phyloP scores from a whole-genome alignment of 2,329 filamentous ascomycete species.

The Colletotrichum caudatum region DNA sequence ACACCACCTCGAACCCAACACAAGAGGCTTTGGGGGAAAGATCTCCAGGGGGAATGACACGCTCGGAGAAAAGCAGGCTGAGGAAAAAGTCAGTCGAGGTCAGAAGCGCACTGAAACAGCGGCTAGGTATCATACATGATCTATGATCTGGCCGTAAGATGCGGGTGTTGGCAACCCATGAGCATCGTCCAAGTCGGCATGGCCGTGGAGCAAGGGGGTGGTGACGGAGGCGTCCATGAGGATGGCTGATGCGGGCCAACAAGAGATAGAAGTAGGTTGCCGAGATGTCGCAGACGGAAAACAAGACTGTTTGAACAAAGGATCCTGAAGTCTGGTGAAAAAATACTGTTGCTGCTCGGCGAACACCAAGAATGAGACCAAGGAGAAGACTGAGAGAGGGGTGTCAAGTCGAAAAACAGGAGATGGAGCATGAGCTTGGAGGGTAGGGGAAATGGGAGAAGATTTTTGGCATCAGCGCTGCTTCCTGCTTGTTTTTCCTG shows the following conservation, averaged over 20 bases:
- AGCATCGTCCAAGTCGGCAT: conserved; percentile 8
- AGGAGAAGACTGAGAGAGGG: neutral
- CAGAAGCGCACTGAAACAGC: neutral
- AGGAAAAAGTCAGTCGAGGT: conserved; percentile 32
- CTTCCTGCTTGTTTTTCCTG: neutral
- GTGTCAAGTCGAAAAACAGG: conserved; percentile 2
- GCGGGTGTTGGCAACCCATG: conserved; percentile 39
- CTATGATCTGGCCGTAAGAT: conserved; percentile 41
- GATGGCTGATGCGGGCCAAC: neutral
- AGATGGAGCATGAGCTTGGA: neutral
- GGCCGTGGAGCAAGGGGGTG: conserved; percentile 42
- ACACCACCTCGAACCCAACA: conserved; percentile 58
- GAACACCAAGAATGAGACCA: conserved; percentile 8
- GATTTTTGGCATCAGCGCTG: neutral
- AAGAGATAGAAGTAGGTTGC: conserved; percentile 25
- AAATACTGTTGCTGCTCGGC: neutral
- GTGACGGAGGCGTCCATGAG: conserved; percentile 39
- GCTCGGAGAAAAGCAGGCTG: conserved; percentile 65
- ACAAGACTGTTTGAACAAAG: neutral
- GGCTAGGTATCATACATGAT: conserved; percentile 48
- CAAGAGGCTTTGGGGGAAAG: conserved; percentile 60
- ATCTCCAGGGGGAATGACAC: conserved; percentile 64
- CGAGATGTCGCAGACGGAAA: neutral
- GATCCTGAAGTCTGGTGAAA: neutral
- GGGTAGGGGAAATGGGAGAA: neutral